Percentiles rank a stretch among this genome's conserved stretches.
phyloP scores from a whole-genome alignment of 2,329 filamentous ascomycete species.

The Cephalotrichum gorgonifer region DNA sequence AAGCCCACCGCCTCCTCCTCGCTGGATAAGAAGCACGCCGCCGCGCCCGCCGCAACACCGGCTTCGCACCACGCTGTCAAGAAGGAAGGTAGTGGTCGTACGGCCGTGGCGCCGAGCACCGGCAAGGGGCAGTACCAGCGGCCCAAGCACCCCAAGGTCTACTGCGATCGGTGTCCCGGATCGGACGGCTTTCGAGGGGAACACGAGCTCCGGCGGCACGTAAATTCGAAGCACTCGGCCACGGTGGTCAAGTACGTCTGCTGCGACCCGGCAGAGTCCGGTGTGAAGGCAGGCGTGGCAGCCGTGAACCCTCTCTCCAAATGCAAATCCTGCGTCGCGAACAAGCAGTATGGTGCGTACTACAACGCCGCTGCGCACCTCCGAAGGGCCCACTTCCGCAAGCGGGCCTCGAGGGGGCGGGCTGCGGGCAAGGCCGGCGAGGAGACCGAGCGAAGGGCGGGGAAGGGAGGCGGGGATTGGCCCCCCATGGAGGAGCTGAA shows the following conservation, averaged over 20 bases:
- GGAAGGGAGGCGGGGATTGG: slow-evolving; percentile 18
- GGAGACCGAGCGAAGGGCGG: not conserved
- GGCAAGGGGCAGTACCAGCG: slow-evolving; percentile 34
- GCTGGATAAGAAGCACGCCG: too few species aligned
- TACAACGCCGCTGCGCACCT: slow-evolving; percentile 94
- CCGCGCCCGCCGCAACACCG: not conserved
- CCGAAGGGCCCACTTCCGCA: slow-evolving; percentile 78
- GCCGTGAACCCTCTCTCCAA: slow-evolving; percentile 39
- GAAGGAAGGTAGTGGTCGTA: not conserved
- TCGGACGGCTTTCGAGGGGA: slow-evolving; percentile 76
- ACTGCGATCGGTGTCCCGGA: slow-evolving; percentile 60
- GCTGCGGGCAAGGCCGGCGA: slow-evolving; percentile 15
- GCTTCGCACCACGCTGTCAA: not conserved
- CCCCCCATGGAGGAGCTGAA: slow-evolving; percentile 47
- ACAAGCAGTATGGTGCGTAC: slow-evolving; percentile 79
- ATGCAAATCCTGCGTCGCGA: slow-evolving; percentile 71
- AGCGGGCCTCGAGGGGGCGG: slow-evolving; percentile 29
- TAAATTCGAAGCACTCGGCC: slow-evolving; percentile 51
- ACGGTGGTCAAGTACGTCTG: slow-evolving; percentile 48
- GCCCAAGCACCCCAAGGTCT: slow-evolving; percentile 60
- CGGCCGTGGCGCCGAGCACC: too few species aligned
- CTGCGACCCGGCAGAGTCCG: slow-evolving; percentile 31
- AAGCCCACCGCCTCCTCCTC: slow-evolving; percentile 16
- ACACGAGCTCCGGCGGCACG: slow-evolving; percentile 67
- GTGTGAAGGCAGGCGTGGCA: not conserved